Evolutionary conservation across 1,284 basidiomycete species (phyloP).

Genomic region (Tylopilus sp.): DNA sequence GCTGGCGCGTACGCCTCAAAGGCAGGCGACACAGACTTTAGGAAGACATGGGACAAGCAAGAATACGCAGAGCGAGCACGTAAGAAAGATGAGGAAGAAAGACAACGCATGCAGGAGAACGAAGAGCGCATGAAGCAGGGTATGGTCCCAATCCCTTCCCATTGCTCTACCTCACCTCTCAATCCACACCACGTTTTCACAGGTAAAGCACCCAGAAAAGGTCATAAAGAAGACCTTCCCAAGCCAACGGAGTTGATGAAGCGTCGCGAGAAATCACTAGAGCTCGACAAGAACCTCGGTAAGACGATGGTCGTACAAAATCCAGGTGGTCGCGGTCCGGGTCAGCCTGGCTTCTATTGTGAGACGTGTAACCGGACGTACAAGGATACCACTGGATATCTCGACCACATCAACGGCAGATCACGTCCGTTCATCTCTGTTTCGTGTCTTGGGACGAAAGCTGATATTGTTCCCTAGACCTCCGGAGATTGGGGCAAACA

Average conservation of each 20-base stretch:
- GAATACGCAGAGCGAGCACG: conserved; percentile 75
- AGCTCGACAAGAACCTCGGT: conserved; percentile 85
- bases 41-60: conserved; percentile 84
- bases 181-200: neutral
- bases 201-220: conserved; percentile 78
- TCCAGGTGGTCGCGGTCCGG: conserved; percentile 71
- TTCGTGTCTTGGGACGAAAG: neutral
- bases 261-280: conserved; percentile 72
- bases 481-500: conserved; percentile 88
- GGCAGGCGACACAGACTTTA: conserved; percentile 68
- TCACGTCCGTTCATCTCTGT: conserved; percentile 61
- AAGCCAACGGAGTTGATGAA: conserved; percentile 89
- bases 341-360: conserved; percentile 89
- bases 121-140: conserved; percentile 80
- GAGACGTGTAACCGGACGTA: conserved; percentile 86
- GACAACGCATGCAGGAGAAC: conserved; percentile 79
- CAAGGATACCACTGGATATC: conserved; percentile 88
- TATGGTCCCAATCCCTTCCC: conserved; percentile 29
- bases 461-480: conserved; percentile 50
- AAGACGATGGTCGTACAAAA: conserved; percentile 91
- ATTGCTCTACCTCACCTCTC: neutral
- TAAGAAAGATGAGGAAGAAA: conserved; percentile 71
- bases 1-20: conserved; percentile 57
- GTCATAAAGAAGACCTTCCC: conserved; percentile 65
- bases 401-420: conserved; percentile 95